Conservation (phyloP, 1,284 basidiomycete genomes). For the Puccinia novopanici region DNA sequence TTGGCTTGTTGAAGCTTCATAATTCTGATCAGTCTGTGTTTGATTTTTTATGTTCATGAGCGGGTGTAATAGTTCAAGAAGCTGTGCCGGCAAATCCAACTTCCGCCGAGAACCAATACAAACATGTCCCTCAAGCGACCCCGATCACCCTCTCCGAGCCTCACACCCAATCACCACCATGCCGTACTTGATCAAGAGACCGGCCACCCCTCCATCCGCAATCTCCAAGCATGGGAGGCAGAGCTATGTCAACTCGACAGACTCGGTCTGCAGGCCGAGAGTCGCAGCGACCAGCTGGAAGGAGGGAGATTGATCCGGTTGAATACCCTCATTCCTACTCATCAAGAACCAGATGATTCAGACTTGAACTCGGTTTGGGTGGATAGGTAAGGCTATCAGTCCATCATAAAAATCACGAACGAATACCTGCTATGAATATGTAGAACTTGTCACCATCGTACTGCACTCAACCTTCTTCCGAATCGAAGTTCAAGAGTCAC, state of each 20-base stretch:
- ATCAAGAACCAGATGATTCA: neutral
- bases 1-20: no score
- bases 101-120: no score
- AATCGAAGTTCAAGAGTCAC: no score
- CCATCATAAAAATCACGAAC: neutral
- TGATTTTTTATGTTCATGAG: no score
- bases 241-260: constrained; percentile 15
- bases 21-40: no score
- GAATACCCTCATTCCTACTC: neutral
- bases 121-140: constrained; percentile 16
- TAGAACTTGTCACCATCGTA: no score
- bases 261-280: constrained; percentile 22
- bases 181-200: no score
- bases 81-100: no score
- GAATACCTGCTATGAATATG: neutral
- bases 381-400: constrained; percentile 26
- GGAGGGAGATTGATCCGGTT: constrained; percentile 29
- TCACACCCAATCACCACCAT: no score
- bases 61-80: no score
- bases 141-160: neutral
- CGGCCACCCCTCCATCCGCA: neutral
- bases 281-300: constrained; percentile 11
- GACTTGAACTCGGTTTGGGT: constrained; percentile 31
- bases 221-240: constrained; percentile 30
- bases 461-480: no score